Evolutionary conservation across 495 filamentous ascomycete species (phyloP).

Genomic region (Niebla homalea): DNA sequence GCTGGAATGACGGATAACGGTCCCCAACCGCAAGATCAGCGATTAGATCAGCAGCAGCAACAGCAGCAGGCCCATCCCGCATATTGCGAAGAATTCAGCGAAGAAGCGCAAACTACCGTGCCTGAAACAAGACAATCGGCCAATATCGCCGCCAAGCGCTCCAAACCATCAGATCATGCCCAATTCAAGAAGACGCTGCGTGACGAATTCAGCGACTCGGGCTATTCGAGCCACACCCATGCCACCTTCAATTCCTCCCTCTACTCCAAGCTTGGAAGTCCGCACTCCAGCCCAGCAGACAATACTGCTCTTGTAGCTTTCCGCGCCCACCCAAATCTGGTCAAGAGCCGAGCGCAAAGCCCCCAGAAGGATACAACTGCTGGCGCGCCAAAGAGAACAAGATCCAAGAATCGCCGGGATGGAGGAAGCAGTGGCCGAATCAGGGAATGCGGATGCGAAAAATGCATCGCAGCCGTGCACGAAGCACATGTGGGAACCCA

Average conservation of each 20-base stretch:
- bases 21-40: background rate
- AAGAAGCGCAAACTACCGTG: slow-evolving; percentile 33
- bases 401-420: slow-evolving; percentile 24
- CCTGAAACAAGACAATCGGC: slow-evolving; percentile 38
- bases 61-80: slow-evolving; percentile 20
- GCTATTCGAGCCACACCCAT: slow-evolving; percentile 51
- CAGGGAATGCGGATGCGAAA: slow-evolving; percentile 5
- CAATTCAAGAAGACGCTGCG: slow-evolving; percentile 16
- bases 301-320: background rate
- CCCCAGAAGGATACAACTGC: slow-evolving; percentile 6
- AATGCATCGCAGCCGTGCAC: slow-evolving; percentile 2
- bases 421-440: slow-evolving; percentile 9
- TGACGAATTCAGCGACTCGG: slow-evolving; percentile 47
- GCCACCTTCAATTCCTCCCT: slow-evolving; percentile 39
- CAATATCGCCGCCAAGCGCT: slow-evolving; percentile 40
- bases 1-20: background rate
- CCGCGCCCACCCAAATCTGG: background rate
- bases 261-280: slow-evolving; percentile 31
- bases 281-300: slow-evolving; percentile 29
- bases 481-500: slow-evolving; percentile 4
- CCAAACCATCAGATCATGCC: slow-evolving; percentile 29
- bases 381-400: slow-evolving; percentile 18
- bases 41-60: too few relatives aligned
- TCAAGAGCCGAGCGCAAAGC: slow-evolving; percentile 9
- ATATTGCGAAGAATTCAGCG: slow-evolving; percentile 44